Evolutionary conservation across 306 rosid species (phyloP), one percentile per base, ranked within the genome.

Genomic region (Quercus robur): DNA sequence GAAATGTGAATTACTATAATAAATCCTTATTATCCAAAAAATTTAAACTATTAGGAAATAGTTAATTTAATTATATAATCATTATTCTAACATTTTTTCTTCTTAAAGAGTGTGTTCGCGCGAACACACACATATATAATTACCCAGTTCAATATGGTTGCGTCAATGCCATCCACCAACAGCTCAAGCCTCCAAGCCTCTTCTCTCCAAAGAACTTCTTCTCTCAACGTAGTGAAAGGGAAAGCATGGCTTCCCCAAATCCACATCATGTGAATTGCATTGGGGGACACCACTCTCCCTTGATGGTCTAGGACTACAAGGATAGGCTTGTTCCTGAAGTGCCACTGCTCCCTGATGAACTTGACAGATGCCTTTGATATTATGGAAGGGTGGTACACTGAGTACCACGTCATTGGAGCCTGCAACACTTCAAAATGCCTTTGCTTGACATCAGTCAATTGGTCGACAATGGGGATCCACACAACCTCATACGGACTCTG

Each of bases 201-300:
- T 31, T 88, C 94, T 75, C 76, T 87, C 94, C 94, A 90, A 1
- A 90, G 84, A 68, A 59, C 78, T 83, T 88, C 92, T 74, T 90
- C 94, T 75, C 83, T 86, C 18, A 70, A 3, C 63, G 86, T 88
- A 14, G 91, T 88, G 83, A 90, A 88, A 73, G 94, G 94, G 77
- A 83, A 90, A 23, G 92, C 94, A 30, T 61, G 76, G 63, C 90
- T 85, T 83, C 89, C 91, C 92, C 92, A 90, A 81, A 88, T 90
- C 88, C 92, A 90, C 89, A 90, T 90, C 92, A 90, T 90, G 85
- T 90, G 92, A 46, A 90, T 83, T 61, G 92, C 94, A 71, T 88
- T 90, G 30, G 92, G 94, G 56, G 89, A 81, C 31, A 76, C 86
- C 52, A 88, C 94, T 75, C 67, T 85, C 2, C 91, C 94, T 72